phyloP scores from a whole-genome alignment of 352 stramenopile genomes.

The Salisapilia sapeloensis region DNA sequence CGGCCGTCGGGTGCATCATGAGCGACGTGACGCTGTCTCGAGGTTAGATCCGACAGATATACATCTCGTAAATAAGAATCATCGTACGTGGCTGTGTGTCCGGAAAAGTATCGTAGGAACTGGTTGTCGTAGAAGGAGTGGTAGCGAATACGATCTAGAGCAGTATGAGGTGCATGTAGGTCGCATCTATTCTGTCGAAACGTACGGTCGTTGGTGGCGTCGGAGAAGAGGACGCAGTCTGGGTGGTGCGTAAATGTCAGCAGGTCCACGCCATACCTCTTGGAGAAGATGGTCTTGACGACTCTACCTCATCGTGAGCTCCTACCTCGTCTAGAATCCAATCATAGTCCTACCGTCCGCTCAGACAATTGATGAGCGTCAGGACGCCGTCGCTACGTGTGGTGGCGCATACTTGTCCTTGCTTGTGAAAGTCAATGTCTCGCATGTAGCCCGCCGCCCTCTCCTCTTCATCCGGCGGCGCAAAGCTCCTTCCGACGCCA shows the following conservation, averaged over 20 bases:
- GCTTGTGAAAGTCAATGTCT: conserved; percentile 63
- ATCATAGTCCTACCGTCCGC: conserved; percentile 28
- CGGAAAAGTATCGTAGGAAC: conserved; percentile 76
- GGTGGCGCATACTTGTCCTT: conserved; percentile 58
- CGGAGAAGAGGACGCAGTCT: conserved; percentile 75
- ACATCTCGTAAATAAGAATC: neutral
- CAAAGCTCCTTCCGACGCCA: conserved; percentile 44
- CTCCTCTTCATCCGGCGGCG: conserved; percentile 52
- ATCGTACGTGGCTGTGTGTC: conserved; percentile 46
- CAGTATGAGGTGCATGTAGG: too few species aligned
- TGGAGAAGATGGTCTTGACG: conserved; percentile 74
- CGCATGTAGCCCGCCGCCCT: conserved; percentile 33
- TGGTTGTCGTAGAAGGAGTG: conserved; percentile 83
- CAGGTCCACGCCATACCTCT: conserved; percentile 68
- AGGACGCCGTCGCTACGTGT: conserved; percentile 64
- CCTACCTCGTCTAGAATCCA: too few species aligned
- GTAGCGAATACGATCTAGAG: conserved; percentile 63
- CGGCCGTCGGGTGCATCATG: conserved; percentile 72
- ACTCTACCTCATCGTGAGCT: conserved; percentile 18
- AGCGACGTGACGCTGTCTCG: conserved; percentile 47
- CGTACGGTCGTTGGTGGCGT: conserved; percentile 50
- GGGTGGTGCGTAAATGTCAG: conserved; percentile 66
- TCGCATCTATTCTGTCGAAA: conserved; percentile 1
- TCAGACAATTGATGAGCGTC: conserved; percentile 69
- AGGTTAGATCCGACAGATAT: neutral